A percentile compares a stretch with the other conserved stretches of the same genome.
Evolutionary conservation across 2,329 filamentous ascomycete genomes (phyloP).

Genomic region (Sclerotinia nivalis): DNA sequence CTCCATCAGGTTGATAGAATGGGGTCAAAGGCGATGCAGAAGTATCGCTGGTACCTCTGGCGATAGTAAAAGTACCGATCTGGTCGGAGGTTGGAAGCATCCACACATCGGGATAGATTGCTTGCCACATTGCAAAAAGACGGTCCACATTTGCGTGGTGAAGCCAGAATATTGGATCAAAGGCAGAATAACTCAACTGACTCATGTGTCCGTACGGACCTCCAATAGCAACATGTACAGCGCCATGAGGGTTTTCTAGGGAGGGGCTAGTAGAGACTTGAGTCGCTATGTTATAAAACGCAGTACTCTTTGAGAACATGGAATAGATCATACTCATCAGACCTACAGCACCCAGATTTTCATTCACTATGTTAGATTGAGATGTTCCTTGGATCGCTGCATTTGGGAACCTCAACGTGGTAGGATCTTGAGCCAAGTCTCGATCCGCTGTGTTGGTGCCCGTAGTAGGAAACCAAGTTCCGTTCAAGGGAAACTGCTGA

Average conservation of each 20-base stretch:
- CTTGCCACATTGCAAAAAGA: conserved; percentile 55
- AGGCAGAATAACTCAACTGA: conserved; percentile 46
- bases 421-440: conserved; percentile 28
- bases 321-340: conserved; percentile 12
- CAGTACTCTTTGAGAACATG: neutral
- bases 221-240: conserved; percentile 46
- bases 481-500: conserved; percentile 42
- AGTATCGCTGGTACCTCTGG: conserved; percentile 32
- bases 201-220: conserved; percentile 45
- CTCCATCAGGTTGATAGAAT: conserved; percentile 37
- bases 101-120: conserved; percentile 42
- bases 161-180: conserved; percentile 53
- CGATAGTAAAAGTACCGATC: conserved; percentile 41
- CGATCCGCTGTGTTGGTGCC: neutral
- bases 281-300: neutral
- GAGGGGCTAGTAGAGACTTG: conserved; percentile 34
- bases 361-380: neutral
- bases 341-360: neutral
- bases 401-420: conserved; percentile 9
- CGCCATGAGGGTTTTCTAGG: conserved; percentile 49
- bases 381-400: neutral
- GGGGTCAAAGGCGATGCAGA: conserved; percentile 37
- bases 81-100: conserved; percentile 40
- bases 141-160: conserved; percentile 62
- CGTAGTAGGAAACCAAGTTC: conserved; percentile 37